Conservation (phyloP, 2,329 filamentous ascomycete species). For the Ilyonectria mors-panacis region DNA sequence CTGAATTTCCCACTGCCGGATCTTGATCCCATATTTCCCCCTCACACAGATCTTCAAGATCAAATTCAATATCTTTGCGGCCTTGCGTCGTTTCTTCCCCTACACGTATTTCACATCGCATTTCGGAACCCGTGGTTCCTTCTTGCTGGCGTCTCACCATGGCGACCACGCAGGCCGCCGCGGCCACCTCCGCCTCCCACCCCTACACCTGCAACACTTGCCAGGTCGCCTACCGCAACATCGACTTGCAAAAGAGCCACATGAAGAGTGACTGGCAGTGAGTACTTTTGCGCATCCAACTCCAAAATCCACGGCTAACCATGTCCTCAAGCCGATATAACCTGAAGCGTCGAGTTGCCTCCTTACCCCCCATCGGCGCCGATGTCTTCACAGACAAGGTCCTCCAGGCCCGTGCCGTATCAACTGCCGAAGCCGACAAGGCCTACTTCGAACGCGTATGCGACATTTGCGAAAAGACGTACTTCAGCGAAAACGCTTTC, state of each 20-base stretch:
- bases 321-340: constrained; percentile 82
- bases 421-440: constrained; percentile 87
- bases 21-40: constrained; percentile 13
- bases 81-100: background rate
- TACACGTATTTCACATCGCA: background rate
- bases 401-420: constrained; percentile 87
- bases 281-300: constrained; percentile 56
- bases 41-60: constrained; percentile 19
- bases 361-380: constrained; percentile 89
- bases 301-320: constrained; percentile 19
- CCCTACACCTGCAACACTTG: constrained; percentile 99
- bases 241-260: constrained; percentile 92
- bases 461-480: constrained; percentile 88
- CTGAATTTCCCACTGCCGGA: constrained; percentile 38
- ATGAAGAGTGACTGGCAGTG: constrained; percentile 99
- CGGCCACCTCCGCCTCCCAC: constrained; percentile 69
- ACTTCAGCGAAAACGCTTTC: constrained; percentile 97
- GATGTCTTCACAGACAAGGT: constrained; percentile 98
- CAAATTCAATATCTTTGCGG: constrained; percentile 9
- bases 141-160: constrained; percentile 52
- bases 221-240: constrained; percentile 95
- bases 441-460: constrained; percentile 91
- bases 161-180: constrained; percentile 58
- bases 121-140: background rate
- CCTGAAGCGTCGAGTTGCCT: constrained; percentile 92